phyloP scores from a whole-genome alignment of 805 yeast genomes.

The Lipomyces starkeyi region DNA sequence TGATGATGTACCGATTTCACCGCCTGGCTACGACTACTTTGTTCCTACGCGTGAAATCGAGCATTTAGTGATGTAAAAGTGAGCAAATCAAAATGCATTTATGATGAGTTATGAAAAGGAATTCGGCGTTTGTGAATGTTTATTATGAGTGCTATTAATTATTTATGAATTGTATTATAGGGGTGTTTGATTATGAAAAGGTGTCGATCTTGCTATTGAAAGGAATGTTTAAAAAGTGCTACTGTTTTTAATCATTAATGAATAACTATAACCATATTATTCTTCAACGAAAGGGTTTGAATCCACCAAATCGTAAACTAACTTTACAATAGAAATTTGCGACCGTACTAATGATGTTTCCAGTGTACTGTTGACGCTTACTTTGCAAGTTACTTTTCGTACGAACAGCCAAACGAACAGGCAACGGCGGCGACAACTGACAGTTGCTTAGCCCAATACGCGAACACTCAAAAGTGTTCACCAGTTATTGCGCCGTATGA shows the following conservation, averaged over 20 bases:
- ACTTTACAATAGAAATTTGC: no score
- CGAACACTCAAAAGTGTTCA: no score
- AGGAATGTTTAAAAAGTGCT: not conserved
- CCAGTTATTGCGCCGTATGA: no score
- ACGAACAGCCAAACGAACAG: no score
- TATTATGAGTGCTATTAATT: not conserved
- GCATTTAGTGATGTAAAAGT: conserved; percentile 22
- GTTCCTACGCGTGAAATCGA: conserved; percentile 34
- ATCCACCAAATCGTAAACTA: no score
- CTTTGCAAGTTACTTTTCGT: no score
- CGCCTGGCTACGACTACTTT: conserved; percentile 72
- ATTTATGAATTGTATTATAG: not conserved
- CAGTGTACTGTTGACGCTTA: no score
- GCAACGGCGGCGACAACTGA: no score
- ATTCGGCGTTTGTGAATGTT: not conserved
- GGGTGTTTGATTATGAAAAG: not conserved
- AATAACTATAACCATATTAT: no score
- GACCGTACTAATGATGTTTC: no score
- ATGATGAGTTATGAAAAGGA: not conserved
- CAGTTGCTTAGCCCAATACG: no score
- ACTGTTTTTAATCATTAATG: not conserved
- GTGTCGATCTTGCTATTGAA: not conserved
- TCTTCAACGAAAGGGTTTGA: no score
- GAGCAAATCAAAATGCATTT: not conserved
- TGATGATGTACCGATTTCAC: conserved; percentile 82